Evolutionary conservation across 495 filamentous ascomycete genomes (phyloP), one percentile per base, ranked within the genome.

Genomic region (Poronia punctata): DNA sequence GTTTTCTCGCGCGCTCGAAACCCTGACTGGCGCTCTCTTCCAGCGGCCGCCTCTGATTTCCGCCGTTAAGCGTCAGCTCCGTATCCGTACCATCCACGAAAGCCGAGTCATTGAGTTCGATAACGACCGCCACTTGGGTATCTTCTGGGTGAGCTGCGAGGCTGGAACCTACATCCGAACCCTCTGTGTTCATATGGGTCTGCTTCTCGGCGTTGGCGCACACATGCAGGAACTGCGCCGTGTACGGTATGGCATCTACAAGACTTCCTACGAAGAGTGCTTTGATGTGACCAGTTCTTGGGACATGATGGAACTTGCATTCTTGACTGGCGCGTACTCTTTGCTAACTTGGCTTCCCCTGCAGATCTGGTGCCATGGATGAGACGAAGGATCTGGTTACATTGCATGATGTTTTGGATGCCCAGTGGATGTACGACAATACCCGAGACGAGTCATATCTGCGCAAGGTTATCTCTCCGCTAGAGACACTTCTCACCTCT

Each of bases 81-180:
- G 92, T 70, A 90, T 97, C 57, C 80, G 92, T 61, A 95, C 92
- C 8, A 95, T 97, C 54, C 82, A 96, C 64, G 85, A 96, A 67
- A 88, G 83, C 72, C 89, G 89, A 66, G 70, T 95, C 23, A 83
- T 88, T 53, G 90, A 98, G 66, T 98, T 95, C 57, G 92, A 97
- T 65, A 95, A 97, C 61, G 88, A 97, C 41, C 79, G 92, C 45
- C 86, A 96, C 57, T 76, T 98, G n/a, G 93, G 83, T 62, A 88
- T 97, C 22, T 98, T 98, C 77, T 96, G 92, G 92, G 93, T 97
- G 43, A 90, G 85, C 64, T 98, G 92, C 62, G 92, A 98, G 66
- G 92, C 92, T 45, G 92, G 92, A 56, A 97, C 92, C 22, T 98
- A 98, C 58, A 96, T 98, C 60, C 84, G 92, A 66, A 97, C 93